Evolutionary conservation across 129 eudicot genomes (phyloP).

Genomic region (Chrysanthemum makinoi): DNA sequence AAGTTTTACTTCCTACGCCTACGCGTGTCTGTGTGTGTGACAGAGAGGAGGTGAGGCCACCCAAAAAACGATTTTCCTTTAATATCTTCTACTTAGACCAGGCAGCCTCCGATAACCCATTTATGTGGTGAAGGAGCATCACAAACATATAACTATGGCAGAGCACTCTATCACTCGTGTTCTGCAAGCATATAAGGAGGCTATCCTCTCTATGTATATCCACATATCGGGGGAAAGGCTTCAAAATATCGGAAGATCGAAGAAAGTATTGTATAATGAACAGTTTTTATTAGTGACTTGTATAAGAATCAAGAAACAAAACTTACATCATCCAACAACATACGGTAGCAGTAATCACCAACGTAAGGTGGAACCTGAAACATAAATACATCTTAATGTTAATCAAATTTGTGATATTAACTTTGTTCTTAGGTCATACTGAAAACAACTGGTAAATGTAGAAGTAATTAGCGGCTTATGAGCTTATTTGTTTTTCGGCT

Average conservation of each 20-base stretch:
- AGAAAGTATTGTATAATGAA: too few species aligned
- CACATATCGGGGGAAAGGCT: too few species aligned
- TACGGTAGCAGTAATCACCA: constrained; percentile 89
- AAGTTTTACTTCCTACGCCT: too few species aligned
- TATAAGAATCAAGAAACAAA: constrained; percentile 11
- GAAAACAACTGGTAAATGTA: background rate
- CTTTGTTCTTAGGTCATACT: constrained; percentile 2
- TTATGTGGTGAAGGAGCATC: constrained; percentile 7
- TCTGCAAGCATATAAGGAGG: background rate
- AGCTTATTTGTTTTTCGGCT: too few species aligned
- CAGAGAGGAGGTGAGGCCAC: too few species aligned
- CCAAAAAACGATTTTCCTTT: too few species aligned
- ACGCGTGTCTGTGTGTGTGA: too few species aligned
- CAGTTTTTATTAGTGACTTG: background rate
- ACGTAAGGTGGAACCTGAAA: constrained; percentile 82
- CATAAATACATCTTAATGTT: constrained; percentile 19
- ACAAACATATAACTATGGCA: background rate
- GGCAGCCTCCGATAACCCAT: too few species aligned
- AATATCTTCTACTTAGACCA: too few species aligned
- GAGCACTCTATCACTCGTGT: background rate
- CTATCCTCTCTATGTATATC: background rate
- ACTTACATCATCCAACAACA: constrained; percentile 99
- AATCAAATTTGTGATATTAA: constrained; percentile 7
- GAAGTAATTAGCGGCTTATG: background rate
- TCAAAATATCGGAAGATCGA: too few species aligned